These are phyloP conservation scores for Silene noctiflora DNA, from an alignment of 179 eudicot genomes.

Conservation along the genomic window DNA sequence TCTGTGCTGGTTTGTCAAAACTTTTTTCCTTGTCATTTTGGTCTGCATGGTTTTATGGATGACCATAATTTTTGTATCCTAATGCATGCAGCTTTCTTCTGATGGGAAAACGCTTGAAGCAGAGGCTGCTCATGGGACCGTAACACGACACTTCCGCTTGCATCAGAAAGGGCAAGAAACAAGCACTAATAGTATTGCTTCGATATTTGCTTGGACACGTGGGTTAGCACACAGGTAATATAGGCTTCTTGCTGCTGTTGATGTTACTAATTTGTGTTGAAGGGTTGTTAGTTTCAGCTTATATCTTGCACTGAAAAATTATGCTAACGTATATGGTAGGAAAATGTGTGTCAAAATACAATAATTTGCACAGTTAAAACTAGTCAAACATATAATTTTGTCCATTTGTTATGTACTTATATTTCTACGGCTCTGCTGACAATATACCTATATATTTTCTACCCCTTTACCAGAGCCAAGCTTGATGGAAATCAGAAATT, in stretches of 20 bases:
- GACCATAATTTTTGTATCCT: slow-evolving; percentile 2
- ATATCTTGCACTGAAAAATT: not conserved
- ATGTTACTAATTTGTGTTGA: not conserved
- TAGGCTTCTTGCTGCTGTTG: not conserved
- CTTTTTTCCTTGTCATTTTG: slow-evolving; percentile 15
- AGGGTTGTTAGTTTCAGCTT: not conserved
- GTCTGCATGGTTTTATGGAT: slow-evolving; percentile 15
- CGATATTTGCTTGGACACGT: slow-evolving; percentile 97
- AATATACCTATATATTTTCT: not conserved
- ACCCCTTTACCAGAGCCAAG: slow-evolving; percentile 54
- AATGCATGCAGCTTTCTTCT: slow-evolving; percentile 65
- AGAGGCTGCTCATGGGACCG: slow-evolving; percentile 99
- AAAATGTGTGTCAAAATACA: not conserved
- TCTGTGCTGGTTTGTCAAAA: slow-evolving; percentile 74
- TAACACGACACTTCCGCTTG: slow-evolving; percentile 81
- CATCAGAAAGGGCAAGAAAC: slow-evolving; percentile 96
- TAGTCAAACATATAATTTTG: not conserved
- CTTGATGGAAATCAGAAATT: slow-evolving; percentile 69
- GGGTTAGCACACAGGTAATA: slow-evolving; percentile 84
- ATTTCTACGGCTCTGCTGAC: not conserved
- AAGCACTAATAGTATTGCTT: slow-evolving; percentile 96
- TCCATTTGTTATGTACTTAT: too few species aligned
- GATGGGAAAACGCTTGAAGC: slow-evolving; percentile 97
- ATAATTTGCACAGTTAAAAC: not conserved
- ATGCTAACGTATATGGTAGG: not conserved